Percentiles rank a stretch among this genome's conserved stretches.
Conservation (phyloP, 345 rosid species). For the Populus davidiana region DNA sequence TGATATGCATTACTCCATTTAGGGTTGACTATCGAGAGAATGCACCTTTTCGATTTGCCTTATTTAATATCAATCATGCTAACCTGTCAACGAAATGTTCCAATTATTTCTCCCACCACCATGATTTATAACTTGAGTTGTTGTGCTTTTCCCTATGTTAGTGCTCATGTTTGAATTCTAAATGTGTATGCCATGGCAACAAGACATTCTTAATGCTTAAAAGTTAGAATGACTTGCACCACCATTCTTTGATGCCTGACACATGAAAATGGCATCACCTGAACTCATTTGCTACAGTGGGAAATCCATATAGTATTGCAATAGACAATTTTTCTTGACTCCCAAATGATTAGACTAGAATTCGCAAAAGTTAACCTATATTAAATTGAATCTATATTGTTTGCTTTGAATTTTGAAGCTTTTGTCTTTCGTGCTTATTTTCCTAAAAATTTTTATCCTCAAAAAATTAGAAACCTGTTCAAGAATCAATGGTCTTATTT, state of each 20-base stretch:
- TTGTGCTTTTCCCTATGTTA: neutral
- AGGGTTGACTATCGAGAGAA: neutral
- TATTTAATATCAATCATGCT: no score
- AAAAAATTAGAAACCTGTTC: neutral
- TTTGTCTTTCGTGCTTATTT: neutral
- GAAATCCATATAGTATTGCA: neutral
- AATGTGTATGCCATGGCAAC: neutral
- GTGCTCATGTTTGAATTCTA: neutral
- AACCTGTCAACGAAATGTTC: neutral
- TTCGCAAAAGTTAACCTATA: neutral
- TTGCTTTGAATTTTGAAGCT: neutral
- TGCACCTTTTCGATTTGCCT: neutral
- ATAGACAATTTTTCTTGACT: neutral
- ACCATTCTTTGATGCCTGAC: neutral
- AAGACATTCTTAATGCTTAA: neutral
- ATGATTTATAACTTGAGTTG: no score
- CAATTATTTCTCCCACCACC: neutral
- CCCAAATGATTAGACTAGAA: neutral
- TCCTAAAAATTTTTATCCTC: neutral
- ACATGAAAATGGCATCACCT: neutral
- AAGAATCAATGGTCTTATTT: conserved; percentile 1
- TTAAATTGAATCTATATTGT: neutral
- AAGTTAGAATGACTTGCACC: neutral
- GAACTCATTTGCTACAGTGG: neutral
- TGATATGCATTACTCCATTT: neutral